Base-by-base conservation (phyloP, 306 rosid species). In the Dryas alaskensis region DNA sequence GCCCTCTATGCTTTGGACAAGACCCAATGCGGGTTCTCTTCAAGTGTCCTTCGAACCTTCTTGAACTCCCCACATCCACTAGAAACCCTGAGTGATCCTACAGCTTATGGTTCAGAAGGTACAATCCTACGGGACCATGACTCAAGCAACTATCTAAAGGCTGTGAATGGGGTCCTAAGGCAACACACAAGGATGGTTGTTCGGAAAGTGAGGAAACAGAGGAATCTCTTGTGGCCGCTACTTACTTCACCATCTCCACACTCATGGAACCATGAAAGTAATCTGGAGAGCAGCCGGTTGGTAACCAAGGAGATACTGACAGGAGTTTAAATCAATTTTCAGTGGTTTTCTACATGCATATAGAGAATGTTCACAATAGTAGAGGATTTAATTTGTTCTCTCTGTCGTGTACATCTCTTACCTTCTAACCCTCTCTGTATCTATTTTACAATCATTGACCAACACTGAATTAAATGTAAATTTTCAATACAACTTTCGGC, bases 91-190 rank as follows among this genome's bases (percentile, higher is more conserved):
- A 89, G 98, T 60, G 91, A 92, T 76, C 96, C 96, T 74, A 84
- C 96, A 65, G 98, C 98, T 42, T 92, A 92, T 66, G 89, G 97
- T 64, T 86, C 98, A 50, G 90, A 87, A 42, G 97, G 98, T 54
- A 87, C 96, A 63, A 87, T 92, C 74, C 84, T 85, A 46, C 81
- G 96, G 75, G 98, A 92, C 77, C 98, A 92, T 53, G 90, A 89
- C 82, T 92, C 98, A 13, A 89, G 97, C 83, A 89, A 89, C 90
- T 89, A 91, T 67, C 85, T 91, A 9, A 85, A 93, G 86, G 94
- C 91, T 25, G 77, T 88, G 67, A 89, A 89, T 70, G 86, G 83
- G 2, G 85, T 88, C 75, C 70, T 89, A 39, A 76, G 83, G 70
- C 84, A 80, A 68, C 86, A 86, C 53, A 71, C 85, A 6, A 86